Evolutionary conservation across 164 flowering plant genomes (phyloP).

Genomic region (Aristolochia fimbriata): DNA sequence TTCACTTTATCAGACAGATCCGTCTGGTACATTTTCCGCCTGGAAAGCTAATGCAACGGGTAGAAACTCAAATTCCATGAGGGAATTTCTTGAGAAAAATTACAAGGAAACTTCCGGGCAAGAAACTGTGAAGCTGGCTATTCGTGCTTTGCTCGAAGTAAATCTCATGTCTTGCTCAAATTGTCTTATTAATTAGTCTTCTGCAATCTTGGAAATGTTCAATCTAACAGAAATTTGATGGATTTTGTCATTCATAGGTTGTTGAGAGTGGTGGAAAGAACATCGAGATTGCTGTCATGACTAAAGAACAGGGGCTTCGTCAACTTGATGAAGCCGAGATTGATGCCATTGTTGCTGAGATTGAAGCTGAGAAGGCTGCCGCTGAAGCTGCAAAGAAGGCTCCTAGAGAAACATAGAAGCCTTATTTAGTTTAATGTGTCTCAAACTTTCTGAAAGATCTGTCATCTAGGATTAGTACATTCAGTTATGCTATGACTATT

Average conservation of each 20-base stretch:
- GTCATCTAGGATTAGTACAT: too few species aligned
- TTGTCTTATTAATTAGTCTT: neutral
- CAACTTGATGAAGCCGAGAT: conserved; percentile 97
- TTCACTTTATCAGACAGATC: conserved; percentile 94
- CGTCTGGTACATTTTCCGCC: conserved; percentile 96
- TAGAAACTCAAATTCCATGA: conserved; percentile 83
- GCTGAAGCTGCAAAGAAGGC: conserved; percentile 96
- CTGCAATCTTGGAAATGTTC: neutral
- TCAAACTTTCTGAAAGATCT: too few species aligned
- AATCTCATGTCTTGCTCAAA: conserved; percentile 5
- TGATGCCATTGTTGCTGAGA: conserved; percentile 87
- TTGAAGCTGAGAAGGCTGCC: conserved; percentile 95
- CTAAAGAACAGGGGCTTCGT: conserved; percentile 61
- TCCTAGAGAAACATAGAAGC: conserved; percentile 52
- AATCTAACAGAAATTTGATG: neutral
- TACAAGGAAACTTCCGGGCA: conserved; percentile 94
- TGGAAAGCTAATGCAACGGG: conserved; percentile 99
- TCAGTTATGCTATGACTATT: too few species aligned
- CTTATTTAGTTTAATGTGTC: too few species aligned
- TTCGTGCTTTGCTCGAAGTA: conserved; percentile 95
- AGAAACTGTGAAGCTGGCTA: conserved; percentile 85
- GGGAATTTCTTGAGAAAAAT: conserved; percentile 91
- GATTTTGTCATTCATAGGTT: conserved; percentile 36
- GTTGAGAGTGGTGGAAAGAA: conserved; percentile 99
- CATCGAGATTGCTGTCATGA: conserved; percentile 95